Conservation (phyloP, 1,139 yeast genomes). For the Blastobotrys petasosporus region DNA sequence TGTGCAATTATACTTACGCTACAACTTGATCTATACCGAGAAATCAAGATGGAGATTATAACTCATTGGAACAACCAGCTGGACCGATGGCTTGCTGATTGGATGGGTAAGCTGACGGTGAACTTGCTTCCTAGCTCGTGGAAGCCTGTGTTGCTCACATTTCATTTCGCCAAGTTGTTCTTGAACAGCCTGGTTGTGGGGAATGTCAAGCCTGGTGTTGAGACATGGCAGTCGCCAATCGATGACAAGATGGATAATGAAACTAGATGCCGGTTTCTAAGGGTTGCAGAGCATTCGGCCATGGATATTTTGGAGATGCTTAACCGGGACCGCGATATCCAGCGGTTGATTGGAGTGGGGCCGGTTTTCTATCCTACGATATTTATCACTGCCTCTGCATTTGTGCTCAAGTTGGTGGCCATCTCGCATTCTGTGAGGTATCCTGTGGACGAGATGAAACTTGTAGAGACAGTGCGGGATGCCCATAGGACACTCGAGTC, state of each 20-base stretch:
- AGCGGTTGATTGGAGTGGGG: constrained; percentile 22
- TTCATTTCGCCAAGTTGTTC: constrained; percentile 25
- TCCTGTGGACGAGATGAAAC: constrained; percentile 12
- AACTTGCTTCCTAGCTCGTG: constrained; percentile 23
- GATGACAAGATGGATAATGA: constrained; percentile 12
- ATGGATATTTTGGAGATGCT: constrained; percentile 23
- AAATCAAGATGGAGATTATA: constrained; percentile 17
- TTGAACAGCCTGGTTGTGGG: constrained; percentile 17
- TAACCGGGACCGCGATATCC: constrained; percentile 23
- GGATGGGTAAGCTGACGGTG: constrained; percentile 24
- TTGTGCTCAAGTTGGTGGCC: constrained; percentile 20
- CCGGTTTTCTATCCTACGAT: constrained; percentile 27
- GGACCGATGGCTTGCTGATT: constrained; percentile 25
- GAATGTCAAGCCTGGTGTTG: constrained; percentile 7
- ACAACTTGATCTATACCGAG: constrained; percentile 20
- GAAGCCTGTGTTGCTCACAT: constrained; percentile 25
- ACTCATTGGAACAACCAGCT: constrained; percentile 24
- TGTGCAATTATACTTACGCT: constrained; percentile 24
- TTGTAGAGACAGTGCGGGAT: constrained; percentile 13
- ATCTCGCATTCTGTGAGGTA: constrained; percentile 16
- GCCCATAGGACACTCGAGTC: constrained; percentile 16
- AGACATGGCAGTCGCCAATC: constrained; percentile 4
- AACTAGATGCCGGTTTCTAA: constrained; percentile 11
- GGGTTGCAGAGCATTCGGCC: constrained; percentile 24
- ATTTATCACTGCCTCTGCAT: constrained; percentile 25